phyloP scores from a whole-genome alignment of 2,329 filamentous ascomycete genomes.

The Hypoxylon sp. region DNA sequence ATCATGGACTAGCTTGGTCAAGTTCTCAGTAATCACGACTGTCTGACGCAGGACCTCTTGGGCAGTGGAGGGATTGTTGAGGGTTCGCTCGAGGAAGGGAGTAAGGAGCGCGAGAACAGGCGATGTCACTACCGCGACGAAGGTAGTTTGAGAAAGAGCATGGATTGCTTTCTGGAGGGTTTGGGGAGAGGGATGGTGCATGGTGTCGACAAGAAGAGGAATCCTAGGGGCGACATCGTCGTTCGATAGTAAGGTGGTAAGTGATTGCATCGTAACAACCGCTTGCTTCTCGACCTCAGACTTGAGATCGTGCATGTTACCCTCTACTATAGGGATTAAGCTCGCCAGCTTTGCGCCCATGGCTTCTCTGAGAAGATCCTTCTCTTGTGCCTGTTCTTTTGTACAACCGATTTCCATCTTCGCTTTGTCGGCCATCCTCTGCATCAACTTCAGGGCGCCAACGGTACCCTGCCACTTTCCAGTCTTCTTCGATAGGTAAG shows the following conservation, averaged over 20 bases:
- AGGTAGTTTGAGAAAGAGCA: slow-evolving; percentile 97
- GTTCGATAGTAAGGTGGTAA: slow-evolving; percentile 92
- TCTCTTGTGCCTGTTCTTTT: slow-evolving; percentile 86
- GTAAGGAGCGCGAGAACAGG: slow-evolving; percentile 95
- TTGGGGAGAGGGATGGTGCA: slow-evolving; percentile 92
- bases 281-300: slow-evolving; percentile 89
- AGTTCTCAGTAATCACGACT: slow-evolving; percentile 95
- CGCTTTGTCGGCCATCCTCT: slow-evolving; percentile 95
- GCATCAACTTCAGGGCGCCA: slow-evolving; percentile 85
- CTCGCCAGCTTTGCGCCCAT: slow-evolving; percentile 91
- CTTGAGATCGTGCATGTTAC: slow-evolving; percentile 97
- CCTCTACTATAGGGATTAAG: slow-evolving; percentile 91
- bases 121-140: slow-evolving; percentile 95
- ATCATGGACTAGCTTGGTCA: slow-evolving; percentile 97
- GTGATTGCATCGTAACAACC: slow-evolving; percentile 89
- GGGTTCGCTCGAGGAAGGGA: slow-evolving; percentile 91
- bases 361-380: slow-evolving; percentile 89
- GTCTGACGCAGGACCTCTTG: slow-evolving; percentile 97
- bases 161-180: slow-evolving; percentile 96
- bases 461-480: slow-evolving; percentile 99
- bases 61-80: slow-evolving; percentile 90
- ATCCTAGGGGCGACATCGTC: slow-evolving; percentile 96
- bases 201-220: slow-evolving; percentile 91
- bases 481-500: slow-evolving; percentile 85
- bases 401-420: slow-evolving; percentile 84